Conservation (phyloP, 495 filamentous ascomycete genomes). For the Elasticomyces elasticus region DNA sequence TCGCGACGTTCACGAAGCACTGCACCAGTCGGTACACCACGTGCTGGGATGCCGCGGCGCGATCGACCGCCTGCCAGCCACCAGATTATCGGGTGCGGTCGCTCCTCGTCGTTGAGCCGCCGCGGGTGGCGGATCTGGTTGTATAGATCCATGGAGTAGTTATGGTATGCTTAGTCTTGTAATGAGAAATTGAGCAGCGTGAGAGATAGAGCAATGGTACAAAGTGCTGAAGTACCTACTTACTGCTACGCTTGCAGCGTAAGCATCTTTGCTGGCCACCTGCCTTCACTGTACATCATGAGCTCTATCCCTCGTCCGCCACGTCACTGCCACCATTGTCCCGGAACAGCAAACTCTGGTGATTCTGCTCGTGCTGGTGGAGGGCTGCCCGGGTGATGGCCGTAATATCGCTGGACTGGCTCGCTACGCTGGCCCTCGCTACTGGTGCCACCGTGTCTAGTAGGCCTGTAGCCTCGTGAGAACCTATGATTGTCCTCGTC, state of each 20-base stretch:
- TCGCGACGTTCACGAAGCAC: neutral
- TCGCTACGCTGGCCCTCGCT: neutral
- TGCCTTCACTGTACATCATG: neutral
- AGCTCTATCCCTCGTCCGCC: neutral
- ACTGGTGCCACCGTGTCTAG: neutral
- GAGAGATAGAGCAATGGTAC: neutral
- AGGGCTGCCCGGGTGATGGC: neutral
- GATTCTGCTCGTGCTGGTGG: neutral
- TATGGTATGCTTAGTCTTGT: neutral
- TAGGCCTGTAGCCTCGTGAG: neutral
- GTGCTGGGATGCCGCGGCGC: neutral
- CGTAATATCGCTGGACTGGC: neutral
- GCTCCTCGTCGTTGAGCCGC: neutral
- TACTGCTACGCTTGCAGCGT: neutral
- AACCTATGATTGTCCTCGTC: neutral
- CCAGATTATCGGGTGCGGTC: slow-evolving; percentile 2
- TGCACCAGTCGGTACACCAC: neutral
- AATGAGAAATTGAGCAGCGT: neutral
- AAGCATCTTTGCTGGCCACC: neutral
- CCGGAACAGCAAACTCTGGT: neutral
- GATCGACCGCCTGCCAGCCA: slow-evolving; percentile 1
- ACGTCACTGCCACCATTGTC: neutral
- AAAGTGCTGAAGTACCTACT: neutral
- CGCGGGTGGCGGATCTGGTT: neutral
- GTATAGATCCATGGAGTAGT: too few species aligned